Base-by-base conservation (phyloP, 306 rosid species). In the Parietaria judaica region DNA sequence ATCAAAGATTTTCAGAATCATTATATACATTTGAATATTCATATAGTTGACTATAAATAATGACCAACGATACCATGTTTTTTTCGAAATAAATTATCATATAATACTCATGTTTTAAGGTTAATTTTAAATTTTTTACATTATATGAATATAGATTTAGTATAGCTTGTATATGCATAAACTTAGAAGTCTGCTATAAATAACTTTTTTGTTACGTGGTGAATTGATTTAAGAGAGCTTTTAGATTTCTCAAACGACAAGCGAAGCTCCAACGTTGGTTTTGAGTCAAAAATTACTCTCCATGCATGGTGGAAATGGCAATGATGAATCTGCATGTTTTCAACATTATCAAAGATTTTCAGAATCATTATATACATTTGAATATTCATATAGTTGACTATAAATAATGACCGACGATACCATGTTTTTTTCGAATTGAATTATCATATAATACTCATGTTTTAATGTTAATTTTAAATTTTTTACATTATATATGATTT, bases 171-270 rank as follows among this genome's bases (percentile, higher is more conserved):
- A 23, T 2, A 1, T 23, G 31, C 31, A 23, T 23, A 41, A 11
- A 37, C 41, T 2, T 11, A 56, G 60, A 41, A 41, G 63, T n/a
- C 14, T 59, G 37, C 54, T 45, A 56, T 36, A 36, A 1, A 8
- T 49, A 4, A 7, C 5, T 49, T 49, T 37, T 61, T 16, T 61
- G 52, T 23, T 9, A 11, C 53, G 6, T 13, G 14, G 14, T 2
- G 49, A 3, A 3, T 7, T 36, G 11, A 12, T 45, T 6, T 45
- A 5, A 39, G 17, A 17, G 43, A 31, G 54, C 65, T 61, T 47
- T 61, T 61, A 47, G 36, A 54, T 5, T 17, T 7, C 37, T 17
- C 66, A 46, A 61, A 61, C 43, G 65, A 46, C 54, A 46, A 43
- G 16, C 52, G 46, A 23, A 61, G 41, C 41, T 45, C 17, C 39